Evolutionary conservation across 495 filamentous ascomycete species (phyloP), one percentile per base, ranked within the genome.

Genomic region (Penicillium nucicola): DNA sequence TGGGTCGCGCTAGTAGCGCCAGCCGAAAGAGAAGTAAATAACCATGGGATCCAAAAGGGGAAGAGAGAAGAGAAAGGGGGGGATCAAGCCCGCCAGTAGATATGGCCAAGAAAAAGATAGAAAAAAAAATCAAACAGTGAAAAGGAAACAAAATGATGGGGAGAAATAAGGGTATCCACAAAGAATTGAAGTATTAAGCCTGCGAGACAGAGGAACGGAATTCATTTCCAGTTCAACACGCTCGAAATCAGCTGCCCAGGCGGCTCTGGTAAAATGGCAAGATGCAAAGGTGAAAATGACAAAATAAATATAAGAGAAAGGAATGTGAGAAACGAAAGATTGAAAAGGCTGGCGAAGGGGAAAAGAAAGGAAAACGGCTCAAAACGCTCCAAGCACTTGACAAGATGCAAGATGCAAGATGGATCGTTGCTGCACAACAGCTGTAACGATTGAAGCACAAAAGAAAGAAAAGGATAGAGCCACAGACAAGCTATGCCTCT

Each of bases 241-340:
- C 47, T 65, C 58, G 55, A 52, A 52, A 56, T 57, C 20, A 60
- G 59, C 63, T 65, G 54, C 61, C 61, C 61, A 55, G 61, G 61
- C 61, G 55, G 61, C 58, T 62, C 39, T 23, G 40, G 42, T 37
- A 42, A 40, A 33, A 45, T 36, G 11, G 30, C 45, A 48, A 40
- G 31, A 43, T 18, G 30, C 42, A 45, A 43, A 49, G 37, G 41
- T 34, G 52, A 33, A 47, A 42, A 22, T 33, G 10, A 50, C 50
- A 42, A 25, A 51, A 23, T 18, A 50, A 52, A 56, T 34, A 52
- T 38, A 41, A 19, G 48, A 30, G 18, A 41, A 25, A 18, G 32
- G 34, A 42, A 38, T 42, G 42, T 12, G 48, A 48, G 28, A 33
- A 57, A 46, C 38, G 20, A 50, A 42, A 53, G 2, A 1, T 28